phyloP scores from a whole-genome alignment of 1,139 yeast species.

The Eremothecium sinecaudum region DNA sequence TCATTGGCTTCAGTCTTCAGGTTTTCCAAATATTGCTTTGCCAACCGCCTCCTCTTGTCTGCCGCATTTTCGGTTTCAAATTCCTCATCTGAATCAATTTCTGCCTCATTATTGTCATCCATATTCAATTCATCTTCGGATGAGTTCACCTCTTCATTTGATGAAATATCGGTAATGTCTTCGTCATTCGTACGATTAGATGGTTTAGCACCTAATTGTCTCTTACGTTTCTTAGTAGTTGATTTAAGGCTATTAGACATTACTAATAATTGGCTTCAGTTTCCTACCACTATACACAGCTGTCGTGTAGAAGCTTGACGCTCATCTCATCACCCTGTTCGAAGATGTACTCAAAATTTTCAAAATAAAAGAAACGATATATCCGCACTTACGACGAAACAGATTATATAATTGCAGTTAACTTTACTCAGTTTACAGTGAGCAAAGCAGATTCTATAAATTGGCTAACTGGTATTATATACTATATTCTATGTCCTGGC shows the following conservation, averaged over 20 bases:
- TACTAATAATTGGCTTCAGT: too few relatives aligned
- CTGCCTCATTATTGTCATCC: constrained; percentile 34
- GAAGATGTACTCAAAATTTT: neutral
- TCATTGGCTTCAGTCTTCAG: constrained; percentile 50
- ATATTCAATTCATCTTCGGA: constrained; percentile 10
- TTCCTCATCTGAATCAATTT: constrained; percentile 58
- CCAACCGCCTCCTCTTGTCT: constrained; percentile 87
- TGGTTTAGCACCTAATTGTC: constrained; percentile 7
- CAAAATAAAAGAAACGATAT: constrained; percentile 2
- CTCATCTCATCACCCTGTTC: constrained; percentile 5
- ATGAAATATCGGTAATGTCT: constrained; percentile 31
- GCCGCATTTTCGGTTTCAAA: constrained; percentile 73
- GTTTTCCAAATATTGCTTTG: constrained; percentile 83
- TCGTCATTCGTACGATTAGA: constrained; percentile 22
- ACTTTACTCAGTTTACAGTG: too few relatives aligned
- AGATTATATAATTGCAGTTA: neutral
- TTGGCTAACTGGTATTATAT: too few relatives aligned
- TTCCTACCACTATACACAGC: too few relatives aligned
- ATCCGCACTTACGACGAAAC: neutral
- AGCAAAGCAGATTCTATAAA: too few relatives aligned
- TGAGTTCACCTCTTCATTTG: constrained; percentile 25
- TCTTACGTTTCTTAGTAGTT: constrained; percentile 17
- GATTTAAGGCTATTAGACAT: too few relatives aligned
- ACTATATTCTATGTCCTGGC: too few relatives aligned
- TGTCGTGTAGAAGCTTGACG: too few relatives aligned